A percentile compares a stretch with the other conserved stretches of the same genome.
Evolutionary conservation across 805 yeast genomes (phyloP).

Genomic region (Saitoella complicata): DNA sequence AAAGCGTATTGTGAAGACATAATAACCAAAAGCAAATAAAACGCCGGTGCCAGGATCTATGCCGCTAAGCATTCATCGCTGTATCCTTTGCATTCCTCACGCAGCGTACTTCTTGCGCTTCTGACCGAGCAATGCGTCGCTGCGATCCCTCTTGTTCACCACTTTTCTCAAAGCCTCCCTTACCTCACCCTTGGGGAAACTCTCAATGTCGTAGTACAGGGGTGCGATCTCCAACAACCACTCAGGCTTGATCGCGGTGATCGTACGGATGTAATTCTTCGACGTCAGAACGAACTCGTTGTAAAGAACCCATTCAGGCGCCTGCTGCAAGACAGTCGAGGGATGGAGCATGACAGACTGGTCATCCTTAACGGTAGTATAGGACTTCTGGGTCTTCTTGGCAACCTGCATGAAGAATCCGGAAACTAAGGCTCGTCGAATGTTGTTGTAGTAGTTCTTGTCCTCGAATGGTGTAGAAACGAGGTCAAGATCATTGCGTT

Average conservation of each 20-base stretch:
- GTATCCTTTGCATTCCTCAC: too few species aligned
- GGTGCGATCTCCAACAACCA: conserved; percentile 80
- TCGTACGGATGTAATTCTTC: conserved; percentile 86
- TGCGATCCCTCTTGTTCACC: too few species aligned
- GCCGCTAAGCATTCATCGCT: too few species aligned
- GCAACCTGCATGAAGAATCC: conserved; percentile 99
- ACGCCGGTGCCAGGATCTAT: too few species aligned
- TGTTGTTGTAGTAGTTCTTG: conserved; percentile 52
- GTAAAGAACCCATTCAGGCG: conserved; percentile 85
- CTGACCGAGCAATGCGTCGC: too few species aligned
- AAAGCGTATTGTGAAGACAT: too few species aligned
- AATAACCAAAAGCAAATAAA: too few species aligned
- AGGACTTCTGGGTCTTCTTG: conserved; percentile 65
- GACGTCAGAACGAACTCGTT: conserved; percentile 90
- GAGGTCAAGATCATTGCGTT: conserved; percentile 56
- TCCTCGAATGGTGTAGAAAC: conserved; percentile 52
- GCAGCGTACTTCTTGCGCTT: too few species aligned
- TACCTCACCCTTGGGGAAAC: too few species aligned
- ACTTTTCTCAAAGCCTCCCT: too few species aligned
- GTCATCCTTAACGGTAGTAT: conserved; percentile 82
- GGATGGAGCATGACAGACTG: conserved; percentile 94
- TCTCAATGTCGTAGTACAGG: conserved; percentile 30
- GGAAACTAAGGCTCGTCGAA: conserved; percentile 71
- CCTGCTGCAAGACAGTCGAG: conserved; percentile 74
- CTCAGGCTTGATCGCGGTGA: conserved; percentile 77